A percentile compares a stretch with the other conserved stretches of the same genome.
Evolutionary conservation across 371 early-diverging fungal genomes (phyloP).

Genomic region (Batrachochytrium dendrobatidis): DNA sequence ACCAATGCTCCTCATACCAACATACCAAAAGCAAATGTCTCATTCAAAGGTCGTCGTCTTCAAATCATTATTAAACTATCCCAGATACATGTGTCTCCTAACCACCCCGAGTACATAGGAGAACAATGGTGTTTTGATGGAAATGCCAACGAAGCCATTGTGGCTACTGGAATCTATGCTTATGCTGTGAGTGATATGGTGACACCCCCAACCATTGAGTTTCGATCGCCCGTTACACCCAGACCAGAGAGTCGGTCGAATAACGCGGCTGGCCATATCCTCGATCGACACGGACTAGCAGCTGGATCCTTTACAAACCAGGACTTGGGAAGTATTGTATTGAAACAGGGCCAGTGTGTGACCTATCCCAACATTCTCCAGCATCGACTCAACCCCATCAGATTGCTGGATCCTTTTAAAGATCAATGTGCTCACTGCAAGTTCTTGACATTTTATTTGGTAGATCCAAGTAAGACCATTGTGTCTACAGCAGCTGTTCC

Average conservation of each 20-base stretch:
- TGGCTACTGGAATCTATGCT: slow-evolving; percentile 53
- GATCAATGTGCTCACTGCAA: too few species aligned
- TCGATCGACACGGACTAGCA: too few species aligned
- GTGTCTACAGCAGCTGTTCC: slow-evolving; percentile 35
- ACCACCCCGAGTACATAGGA: slow-evolving; percentile 46
- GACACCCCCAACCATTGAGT: too few species aligned
- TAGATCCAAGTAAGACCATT: slow-evolving; percentile 24
- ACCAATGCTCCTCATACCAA: slow-evolving; percentile 2
- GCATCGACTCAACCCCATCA: slow-evolving; percentile 42
- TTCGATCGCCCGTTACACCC: neutral
- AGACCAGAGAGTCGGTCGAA: too few species aligned
- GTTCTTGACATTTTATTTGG: slow-evolving; percentile 49
- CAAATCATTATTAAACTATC: slow-evolving; percentile 64
- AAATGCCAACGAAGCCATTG: slow-evolving; percentile 53
- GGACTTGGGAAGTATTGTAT: slow-evolving; percentile 12
- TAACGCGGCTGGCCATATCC: neutral
- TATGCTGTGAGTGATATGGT: too few species aligned
- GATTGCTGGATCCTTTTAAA: slow-evolving; percentile 37
- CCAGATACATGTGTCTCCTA: slow-evolving; percentile 50
- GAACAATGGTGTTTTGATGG: slow-evolving; percentile 62
- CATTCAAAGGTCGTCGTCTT: slow-evolving; percentile 28
- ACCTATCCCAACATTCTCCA: slow-evolving; percentile 60
- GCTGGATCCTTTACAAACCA: slow-evolving; percentile 3
- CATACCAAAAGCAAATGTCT: too few species aligned
- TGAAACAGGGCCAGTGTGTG: slow-evolving; percentile 38